These are phyloP conservation scores for Pelagomonas calceolata DNA, from an alignment of 108 stramenopile species.

Conservation along the genomic window DNA sequence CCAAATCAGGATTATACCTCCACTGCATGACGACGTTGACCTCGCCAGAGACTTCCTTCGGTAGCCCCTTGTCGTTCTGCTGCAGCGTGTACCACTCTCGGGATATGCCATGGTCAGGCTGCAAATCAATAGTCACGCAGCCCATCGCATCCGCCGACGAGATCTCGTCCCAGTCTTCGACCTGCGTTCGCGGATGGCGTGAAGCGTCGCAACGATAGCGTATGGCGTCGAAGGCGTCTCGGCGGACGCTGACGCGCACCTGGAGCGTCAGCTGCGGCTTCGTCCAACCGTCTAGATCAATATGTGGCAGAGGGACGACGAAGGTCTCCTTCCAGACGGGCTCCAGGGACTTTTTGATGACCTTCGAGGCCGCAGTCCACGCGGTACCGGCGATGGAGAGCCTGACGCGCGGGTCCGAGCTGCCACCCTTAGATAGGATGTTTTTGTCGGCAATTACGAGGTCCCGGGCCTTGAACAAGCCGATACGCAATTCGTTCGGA, in stretches of 20 bases:
- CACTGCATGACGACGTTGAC: conserved; percentile 6
- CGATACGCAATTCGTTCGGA: conserved; percentile 15
- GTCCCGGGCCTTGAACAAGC: conserved; percentile 8
- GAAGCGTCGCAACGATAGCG: background rate
- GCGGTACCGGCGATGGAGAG: conserved; percentile 5
- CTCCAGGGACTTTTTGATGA: conserved; percentile 13
- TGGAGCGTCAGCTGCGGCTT: background rate
- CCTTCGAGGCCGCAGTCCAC: background rate
- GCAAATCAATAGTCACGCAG: background rate
- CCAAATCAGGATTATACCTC: conserved; percentile 3
- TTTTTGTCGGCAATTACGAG: conserved; percentile 12
- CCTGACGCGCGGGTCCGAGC: conserved; percentile 10
- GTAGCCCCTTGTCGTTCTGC: background rate
- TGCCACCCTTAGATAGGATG: conserved; percentile 9
- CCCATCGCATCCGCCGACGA: conserved; percentile 4
- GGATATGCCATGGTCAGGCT: background rate
- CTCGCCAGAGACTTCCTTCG: conserved; percentile 4
- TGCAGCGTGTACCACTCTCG: background rate
- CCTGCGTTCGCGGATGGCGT: background rate
- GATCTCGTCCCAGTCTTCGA: conserved; percentile 10
- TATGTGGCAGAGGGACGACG: background rate
- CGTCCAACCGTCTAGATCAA: background rate
- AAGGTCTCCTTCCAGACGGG: conserved; percentile 20
- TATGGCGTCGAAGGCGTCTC: background rate
- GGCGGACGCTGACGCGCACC: conserved; percentile 1